These are phyloP conservation scores for Globisporangium lucens DNA, from an alignment of 352 stramenopile species.

Conservation along the genomic window DNA sequence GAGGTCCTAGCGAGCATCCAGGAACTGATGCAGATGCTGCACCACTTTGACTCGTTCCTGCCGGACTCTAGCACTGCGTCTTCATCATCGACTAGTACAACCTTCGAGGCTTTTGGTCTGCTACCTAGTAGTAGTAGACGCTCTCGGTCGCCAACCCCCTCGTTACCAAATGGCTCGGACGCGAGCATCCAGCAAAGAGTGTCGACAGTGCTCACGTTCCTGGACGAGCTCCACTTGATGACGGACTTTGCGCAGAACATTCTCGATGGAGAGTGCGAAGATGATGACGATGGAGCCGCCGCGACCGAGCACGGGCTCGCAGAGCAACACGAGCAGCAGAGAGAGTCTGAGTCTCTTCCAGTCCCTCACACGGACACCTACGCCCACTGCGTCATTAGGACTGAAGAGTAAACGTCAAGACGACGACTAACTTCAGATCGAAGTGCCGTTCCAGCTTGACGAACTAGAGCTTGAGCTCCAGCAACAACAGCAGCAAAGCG, in stretches of 20 bases:
- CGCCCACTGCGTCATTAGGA: slow-evolving; percentile 6
- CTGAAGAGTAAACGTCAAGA: neutral
- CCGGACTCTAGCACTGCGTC: slow-evolving; percentile 3
- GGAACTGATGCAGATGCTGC: slow-evolving; percentile 42
- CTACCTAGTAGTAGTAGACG: neutral
- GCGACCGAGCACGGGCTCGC: neutral
- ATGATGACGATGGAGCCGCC: neutral
- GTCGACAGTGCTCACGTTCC: slow-evolving; percentile 38
- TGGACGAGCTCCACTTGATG: slow-evolving; percentile 57
- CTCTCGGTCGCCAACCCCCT: neutral
- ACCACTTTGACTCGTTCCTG: slow-evolving; percentile 35
- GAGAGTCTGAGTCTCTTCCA: slow-evolving; percentile 33
- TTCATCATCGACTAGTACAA: neutral
- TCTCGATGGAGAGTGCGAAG: slow-evolving; percentile 44
- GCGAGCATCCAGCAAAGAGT: slow-evolving; percentile 30
- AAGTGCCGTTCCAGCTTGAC: slow-evolving; percentile 9
- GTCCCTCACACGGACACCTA: slow-evolving; percentile 32
- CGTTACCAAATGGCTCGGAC: neutral
- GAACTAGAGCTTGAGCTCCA: slow-evolving; percentile 19
- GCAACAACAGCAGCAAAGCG: slow-evolving; percentile 11
- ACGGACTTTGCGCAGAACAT: slow-evolving; percentile 60
- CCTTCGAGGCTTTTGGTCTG: neutral
- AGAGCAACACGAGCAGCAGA: slow-evolving; percentile 46
- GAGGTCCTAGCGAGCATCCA: slow-evolving; percentile 30
- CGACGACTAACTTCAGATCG: neutral